phyloP scores from a whole-genome alignment of 2,329 filamentous ascomycete species.

The Hymenoscyphus fraxineus region DNA sequence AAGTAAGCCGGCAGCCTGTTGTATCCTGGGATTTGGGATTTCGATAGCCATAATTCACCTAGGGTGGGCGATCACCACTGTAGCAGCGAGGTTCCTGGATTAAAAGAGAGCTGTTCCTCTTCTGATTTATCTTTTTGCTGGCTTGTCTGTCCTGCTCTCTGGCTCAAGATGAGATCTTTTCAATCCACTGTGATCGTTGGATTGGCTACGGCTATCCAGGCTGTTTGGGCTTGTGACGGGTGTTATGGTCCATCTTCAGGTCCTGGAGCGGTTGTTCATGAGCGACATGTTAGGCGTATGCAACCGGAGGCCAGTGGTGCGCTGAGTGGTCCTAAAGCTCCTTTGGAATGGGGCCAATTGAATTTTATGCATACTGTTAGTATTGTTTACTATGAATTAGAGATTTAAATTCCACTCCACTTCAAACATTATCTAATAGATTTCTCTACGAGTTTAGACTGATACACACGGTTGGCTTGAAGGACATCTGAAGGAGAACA shows the following conservation, averaged over 20 bases:
- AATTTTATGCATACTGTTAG: constrained; percentile 31
- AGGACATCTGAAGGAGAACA: constrained; percentile 83
- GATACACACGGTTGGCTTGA: constrained; percentile 70
- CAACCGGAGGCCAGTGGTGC: constrained; percentile 45
- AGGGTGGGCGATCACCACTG: neutral
- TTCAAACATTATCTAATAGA: constrained; percentile 8
- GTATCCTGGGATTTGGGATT: neutral
- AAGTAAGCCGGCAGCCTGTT: neutral
- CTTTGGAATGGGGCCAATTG: constrained; percentile 30
- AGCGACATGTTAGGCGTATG: constrained; percentile 47
- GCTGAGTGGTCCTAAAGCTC: constrained; percentile 40
- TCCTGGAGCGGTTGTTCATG: constrained; percentile 38
- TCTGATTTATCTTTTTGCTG: neutral
- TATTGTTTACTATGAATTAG: neutral
- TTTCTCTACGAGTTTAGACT: constrained; percentile 19
- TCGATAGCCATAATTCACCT: neutral
- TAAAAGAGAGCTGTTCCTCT: neutral
- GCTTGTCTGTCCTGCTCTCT: neutral
- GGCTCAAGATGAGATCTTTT: constrained; percentile 20
- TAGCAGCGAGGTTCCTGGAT: neutral
- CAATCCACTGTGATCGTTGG: constrained; percentile 11
- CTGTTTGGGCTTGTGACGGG: constrained; percentile 38
- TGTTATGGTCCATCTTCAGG: constrained; percentile 42
- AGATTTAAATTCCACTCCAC: neutral
- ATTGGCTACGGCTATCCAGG: constrained; percentile 24